Evolutionary conservation across 495 filamentous ascomycete genomes (phyloP).

Genomic region (Penicillium tannophilum): DNA sequence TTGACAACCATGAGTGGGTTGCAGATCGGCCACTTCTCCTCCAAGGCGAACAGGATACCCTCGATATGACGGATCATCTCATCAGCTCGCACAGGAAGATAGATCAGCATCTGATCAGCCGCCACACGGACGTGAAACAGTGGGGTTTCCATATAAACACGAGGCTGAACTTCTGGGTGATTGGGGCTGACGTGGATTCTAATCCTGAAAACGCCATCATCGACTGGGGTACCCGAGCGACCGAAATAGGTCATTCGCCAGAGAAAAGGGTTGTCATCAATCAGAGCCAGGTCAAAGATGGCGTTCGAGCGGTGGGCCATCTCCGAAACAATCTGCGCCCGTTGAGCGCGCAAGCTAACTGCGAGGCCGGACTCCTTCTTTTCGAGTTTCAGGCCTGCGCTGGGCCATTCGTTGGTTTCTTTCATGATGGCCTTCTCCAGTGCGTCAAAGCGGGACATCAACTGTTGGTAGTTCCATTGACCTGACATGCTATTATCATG

Average conservation of each 20-base stretch:
- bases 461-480: constrained; percentile 76
- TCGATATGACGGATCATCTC: constrained; percentile 85
- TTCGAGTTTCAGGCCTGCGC: constrained; percentile 63
- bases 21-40: constrained; percentile 84
- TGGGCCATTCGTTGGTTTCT: constrained; percentile 72
- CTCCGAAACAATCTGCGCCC: constrained; percentile 76
- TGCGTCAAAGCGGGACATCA: constrained; percentile 65
- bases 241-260: constrained; percentile 81
- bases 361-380: constrained; percentile 73
- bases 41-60: constrained; percentile 77
- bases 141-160: constrained; percentile 75
- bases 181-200: constrained; percentile 80
- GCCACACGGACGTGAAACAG: constrained; percentile 92
- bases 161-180: constrained; percentile 90
- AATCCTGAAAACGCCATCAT: constrained; percentile 87
- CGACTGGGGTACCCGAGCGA: constrained; percentile 87
- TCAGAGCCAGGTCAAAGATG: constrained; percentile 72
- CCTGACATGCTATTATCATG: constrained; percentile 82
- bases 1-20: constrained; percentile 90
- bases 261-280: constrained; percentile 58
- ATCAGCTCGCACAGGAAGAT: constrained; percentile 71
- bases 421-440: constrained; percentile 69
- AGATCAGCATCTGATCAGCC: constrained; percentile 76
- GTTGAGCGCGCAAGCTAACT: constrained; percentile 78
- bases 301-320: constrained; percentile 68